These are phyloP conservation scores for Hypholoma fasciculare DNA, from an alignment of 768 basidiomycete species.

Conservation along the genomic window DNA sequence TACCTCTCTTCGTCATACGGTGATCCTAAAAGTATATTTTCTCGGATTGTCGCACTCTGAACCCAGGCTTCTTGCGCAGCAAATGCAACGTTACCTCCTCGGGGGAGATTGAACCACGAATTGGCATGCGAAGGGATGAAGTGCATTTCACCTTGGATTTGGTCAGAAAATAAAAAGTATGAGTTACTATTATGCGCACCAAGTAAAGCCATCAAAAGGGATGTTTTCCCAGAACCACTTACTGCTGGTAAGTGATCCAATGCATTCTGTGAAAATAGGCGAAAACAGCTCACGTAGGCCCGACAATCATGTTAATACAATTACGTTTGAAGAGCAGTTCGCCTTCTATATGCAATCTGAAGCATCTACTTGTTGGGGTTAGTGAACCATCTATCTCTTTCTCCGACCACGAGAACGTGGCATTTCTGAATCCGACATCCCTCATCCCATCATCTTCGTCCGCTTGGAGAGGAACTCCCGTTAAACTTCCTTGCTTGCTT, in stretches of 20 bases:
- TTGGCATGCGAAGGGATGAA: background rate
- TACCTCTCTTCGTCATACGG: background rate
- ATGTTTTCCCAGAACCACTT: conserved; percentile 6
- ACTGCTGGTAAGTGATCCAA: too few relatives aligned
- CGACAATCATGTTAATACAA: background rate
- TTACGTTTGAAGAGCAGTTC: background rate
- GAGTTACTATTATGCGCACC: background rate
- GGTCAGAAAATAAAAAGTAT: background rate
- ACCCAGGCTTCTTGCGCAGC: conserved; percentile 6
- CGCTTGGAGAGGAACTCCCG: background rate
- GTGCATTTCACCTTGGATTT: conserved; percentile 4
- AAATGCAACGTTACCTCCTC: background rate
- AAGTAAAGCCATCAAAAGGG: conserved; percentile 5
- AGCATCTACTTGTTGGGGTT: background rate
- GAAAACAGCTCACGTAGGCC: conserved; percentile 1
- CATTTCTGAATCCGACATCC: conserved; percentile 9
- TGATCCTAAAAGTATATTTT: conserved; percentile 2
- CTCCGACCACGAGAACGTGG: conserved; percentile 26
- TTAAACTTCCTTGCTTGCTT: too few relatives aligned
- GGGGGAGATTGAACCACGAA: conserved; percentile 2
- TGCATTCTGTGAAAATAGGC: too few relatives aligned
- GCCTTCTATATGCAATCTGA: conserved; percentile 1
- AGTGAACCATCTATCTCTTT: background rate
- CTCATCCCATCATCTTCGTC: too few relatives aligned
- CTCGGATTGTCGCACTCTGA: background rate